Evolutionary conservation across 306 rosid genomes (phyloP).

Genomic region (Luffa aegyptiaca): DNA sequence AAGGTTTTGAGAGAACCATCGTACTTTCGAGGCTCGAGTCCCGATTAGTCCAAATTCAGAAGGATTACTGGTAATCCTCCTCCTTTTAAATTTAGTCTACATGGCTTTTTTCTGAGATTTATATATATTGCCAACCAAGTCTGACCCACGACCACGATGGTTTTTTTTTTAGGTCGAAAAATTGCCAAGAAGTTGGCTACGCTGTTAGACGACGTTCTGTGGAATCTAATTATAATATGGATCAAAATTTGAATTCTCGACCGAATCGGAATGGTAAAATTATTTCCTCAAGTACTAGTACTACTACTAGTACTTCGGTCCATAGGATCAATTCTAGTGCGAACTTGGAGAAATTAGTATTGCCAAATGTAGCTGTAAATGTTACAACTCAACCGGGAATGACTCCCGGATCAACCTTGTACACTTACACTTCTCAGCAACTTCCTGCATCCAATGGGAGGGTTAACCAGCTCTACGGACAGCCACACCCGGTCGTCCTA

Average conservation of each 20-base stretch:
- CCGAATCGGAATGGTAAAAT: neutral
- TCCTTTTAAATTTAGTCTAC: neutral
- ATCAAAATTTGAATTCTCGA: neutral
- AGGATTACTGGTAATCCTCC: conserved; percentile 49
- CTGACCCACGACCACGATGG: no score
- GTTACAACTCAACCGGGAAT: neutral
- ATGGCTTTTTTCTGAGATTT: no score
- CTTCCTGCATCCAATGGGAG: neutral
- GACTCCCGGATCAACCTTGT: neutral
- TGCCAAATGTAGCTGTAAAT: neutral
- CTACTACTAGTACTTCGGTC: neutral
- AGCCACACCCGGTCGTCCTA: neutral
- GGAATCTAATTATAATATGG: neutral
- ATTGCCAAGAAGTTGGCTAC: neutral
- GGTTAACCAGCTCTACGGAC: neutral
- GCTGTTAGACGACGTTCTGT: neutral
- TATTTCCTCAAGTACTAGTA: neutral
- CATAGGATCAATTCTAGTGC: neutral
- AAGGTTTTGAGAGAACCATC: conserved; percentile 89
- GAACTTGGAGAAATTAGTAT: neutral
- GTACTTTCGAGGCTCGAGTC: conserved; percentile 74
- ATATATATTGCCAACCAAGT: no score
- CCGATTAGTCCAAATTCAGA: conserved; percentile 62
- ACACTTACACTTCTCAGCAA: neutral
- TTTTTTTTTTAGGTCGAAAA: neutral